Conservation (phyloP, 768 basidiomycete genomes). For the Mycena kentingensis region DNA sequence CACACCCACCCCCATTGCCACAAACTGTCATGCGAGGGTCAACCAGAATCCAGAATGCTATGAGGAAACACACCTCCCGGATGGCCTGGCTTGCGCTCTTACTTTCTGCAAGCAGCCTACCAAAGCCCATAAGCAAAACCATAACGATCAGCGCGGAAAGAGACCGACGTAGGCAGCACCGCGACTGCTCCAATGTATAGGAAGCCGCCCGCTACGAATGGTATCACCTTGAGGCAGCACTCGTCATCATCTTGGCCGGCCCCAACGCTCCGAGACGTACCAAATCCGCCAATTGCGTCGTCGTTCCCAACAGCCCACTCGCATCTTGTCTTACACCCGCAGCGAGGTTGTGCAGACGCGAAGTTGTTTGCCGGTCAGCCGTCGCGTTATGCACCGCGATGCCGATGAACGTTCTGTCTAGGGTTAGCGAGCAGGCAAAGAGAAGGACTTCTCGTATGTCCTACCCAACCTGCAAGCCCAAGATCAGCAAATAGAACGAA, state of each 20-base stretch:
- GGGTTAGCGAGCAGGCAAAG: slow-evolving; percentile 24
- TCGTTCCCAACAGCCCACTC: slow-evolving; percentile 81
- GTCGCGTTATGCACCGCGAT: slow-evolving; percentile 76
- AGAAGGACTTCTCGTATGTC: slow-evolving; percentile 10
- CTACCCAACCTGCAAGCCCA: slow-evolving; percentile 18
- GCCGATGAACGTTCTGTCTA: slow-evolving; percentile 78
- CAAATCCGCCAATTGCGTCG: slow-evolving; percentile 74
- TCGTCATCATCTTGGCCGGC: slow-evolving; percentile 17
- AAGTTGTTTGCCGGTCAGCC: slow-evolving; percentile 23
- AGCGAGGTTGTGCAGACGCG: slow-evolving; percentile 58
- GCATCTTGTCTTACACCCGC: slow-evolving; percentile 78
- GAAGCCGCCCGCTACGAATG: slow-evolving; percentile 89
- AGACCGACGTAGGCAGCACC: slow-evolving; percentile 82
- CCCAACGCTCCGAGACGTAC: slow-evolving; percentile 46
- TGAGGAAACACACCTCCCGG: slow-evolving; percentile 66
- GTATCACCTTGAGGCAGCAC: slow-evolving; percentile 63
- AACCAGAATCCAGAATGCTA: slow-evolving; percentile 12
- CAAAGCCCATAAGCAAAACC: slow-evolving; percentile 14
- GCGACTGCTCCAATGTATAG: slow-evolving; percentile 93
- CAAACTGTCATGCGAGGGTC: slow-evolving; percentile 60
- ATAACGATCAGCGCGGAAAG: slow-evolving; percentile 8
- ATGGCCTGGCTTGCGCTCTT: slow-evolving; percentile 87
- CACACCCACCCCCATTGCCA: slow-evolving; percentile 89
- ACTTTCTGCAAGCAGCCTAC: slow-evolving; percentile 81
- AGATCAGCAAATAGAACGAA: slow-evolving; percentile 5